phyloP scores from a whole-genome alignment of 129 eudicot species.

The Tagetes erecta region DNA sequence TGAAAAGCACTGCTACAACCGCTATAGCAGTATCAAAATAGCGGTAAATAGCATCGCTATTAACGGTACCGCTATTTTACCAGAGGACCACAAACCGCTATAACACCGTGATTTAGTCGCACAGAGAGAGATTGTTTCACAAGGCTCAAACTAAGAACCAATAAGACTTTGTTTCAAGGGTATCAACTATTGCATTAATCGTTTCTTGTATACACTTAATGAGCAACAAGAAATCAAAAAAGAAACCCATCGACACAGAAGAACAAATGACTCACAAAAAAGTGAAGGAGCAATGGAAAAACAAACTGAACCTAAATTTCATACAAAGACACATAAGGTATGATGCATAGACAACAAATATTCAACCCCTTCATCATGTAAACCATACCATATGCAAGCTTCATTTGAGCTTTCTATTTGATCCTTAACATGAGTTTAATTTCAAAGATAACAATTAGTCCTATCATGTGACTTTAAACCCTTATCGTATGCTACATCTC shows the following conservation, averaged over 20 bases:
- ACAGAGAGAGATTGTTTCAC: not conserved
- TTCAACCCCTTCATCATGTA: not conserved
- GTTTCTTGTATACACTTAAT: not conserved
- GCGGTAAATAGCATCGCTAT: no score
- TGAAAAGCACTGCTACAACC: no score
- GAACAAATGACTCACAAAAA: not conserved
- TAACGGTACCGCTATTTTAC: no score
- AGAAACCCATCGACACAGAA: not conserved
- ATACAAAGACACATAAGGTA: not conserved
- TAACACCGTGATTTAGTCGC: no score
- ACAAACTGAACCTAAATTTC: not conserved
- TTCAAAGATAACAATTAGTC: not conserved
- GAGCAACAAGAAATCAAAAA: not conserved
- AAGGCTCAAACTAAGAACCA: not conserved
- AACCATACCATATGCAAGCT: no score
- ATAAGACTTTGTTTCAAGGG: not conserved
- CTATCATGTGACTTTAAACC: no score
- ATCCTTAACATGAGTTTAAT: not conserved
- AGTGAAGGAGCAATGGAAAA: not conserved
- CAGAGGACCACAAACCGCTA: no score
- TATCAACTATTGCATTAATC: constrained; percentile 14
- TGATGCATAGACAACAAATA: not conserved
- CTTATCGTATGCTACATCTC: no score
- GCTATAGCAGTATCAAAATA: no score
- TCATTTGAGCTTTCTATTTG: not conserved